Evolutionary conservation across 805 yeast species (phyloP).

Genomic region (Zygosaccharomyces rouxii): DNA sequence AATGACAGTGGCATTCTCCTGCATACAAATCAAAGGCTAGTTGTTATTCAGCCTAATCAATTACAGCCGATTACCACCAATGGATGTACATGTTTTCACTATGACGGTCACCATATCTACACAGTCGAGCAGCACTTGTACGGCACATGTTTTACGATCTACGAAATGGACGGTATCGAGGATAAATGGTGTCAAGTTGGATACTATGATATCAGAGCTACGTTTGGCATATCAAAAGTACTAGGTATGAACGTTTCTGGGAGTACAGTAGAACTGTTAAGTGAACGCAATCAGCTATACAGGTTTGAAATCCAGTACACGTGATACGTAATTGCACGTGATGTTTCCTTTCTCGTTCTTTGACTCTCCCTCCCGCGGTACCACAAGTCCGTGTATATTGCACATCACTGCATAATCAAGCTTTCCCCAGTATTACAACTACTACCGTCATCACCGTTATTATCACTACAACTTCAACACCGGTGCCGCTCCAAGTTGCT

Average conservation of each 20-base stretch:
- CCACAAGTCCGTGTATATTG: no score
- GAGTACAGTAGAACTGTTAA: slow-evolving; percentile 2
- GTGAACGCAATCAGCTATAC: slow-evolving; percentile 4
- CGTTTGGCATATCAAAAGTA: slow-evolving; percentile 18
- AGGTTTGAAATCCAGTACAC: neutral
- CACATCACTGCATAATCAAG: no score
- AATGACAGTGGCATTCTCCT: neutral
- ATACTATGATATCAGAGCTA: slow-evolving; percentile 21
- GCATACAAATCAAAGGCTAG: slow-evolving; percentile 8
- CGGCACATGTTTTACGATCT: slow-evolving; percentile 20
- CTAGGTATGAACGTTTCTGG: slow-evolving; percentile 6
- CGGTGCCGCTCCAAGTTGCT: neutral
- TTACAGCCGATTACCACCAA: slow-evolving; percentile 5
- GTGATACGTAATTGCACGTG: neutral
- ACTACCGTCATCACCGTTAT: neutral
- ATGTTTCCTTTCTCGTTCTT: neutral
- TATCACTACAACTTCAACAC: no score
- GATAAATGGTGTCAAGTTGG: slow-evolving; percentile 21
- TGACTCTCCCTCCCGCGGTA: neutral
- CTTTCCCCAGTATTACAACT: no score
- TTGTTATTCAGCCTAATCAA: slow-evolving; percentile 6
- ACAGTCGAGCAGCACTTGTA: slow-evolving; percentile 20
- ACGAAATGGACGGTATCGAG: slow-evolving; percentile 6
- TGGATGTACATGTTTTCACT: slow-evolving; percentile 5
- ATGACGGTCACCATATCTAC: slow-evolving; percentile 9